Percentiles rank a stretch among this genome's conserved stretches.
Evolutionary conservation across 2,329 filamentous ascomycete species (phyloP).

Genomic region (Paracoccidioides lutzii): DNA sequence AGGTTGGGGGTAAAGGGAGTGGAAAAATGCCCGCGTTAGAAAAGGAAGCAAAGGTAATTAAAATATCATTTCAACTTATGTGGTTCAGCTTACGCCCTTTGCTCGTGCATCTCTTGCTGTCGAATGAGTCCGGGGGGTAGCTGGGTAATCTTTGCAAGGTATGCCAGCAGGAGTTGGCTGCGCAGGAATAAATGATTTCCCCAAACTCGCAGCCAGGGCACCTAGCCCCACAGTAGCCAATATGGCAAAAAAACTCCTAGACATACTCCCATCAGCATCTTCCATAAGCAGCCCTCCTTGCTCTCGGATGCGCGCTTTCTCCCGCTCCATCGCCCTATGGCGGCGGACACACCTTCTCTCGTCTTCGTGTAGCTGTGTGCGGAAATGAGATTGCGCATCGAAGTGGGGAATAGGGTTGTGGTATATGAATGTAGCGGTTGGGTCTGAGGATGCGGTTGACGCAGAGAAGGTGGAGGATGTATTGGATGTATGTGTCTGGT

Average conservation of each 20-base stretch:
- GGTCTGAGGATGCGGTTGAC: slow-evolving; percentile 14
- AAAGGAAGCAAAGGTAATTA: no score
- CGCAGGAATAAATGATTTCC: slow-evolving; percentile 5
- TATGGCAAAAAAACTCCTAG: slow-evolving; percentile 27
- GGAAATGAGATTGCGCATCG: slow-evolving; percentile 57
- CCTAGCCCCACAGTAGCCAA: slow-evolving; percentile 26
- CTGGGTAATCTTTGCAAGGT: no score
- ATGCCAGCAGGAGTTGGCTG: neutral
- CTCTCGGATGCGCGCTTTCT: slow-evolving; percentile 19
- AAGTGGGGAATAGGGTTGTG: slow-evolving; percentile 59
- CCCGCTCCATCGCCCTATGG: slow-evolving; percentile 22
- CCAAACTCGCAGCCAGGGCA: slow-evolving; percentile 18
- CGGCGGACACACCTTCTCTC: slow-evolving; percentile 35
- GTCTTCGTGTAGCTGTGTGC: slow-evolving; percentile 57
- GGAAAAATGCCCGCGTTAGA: no score
- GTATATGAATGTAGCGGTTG: slow-evolving; percentile 24
- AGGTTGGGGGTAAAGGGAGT: no score
- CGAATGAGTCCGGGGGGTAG: neutral
- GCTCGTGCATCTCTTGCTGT: neutral
- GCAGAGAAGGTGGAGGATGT: slow-evolving; percentile 8
- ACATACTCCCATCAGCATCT: slow-evolving; percentile 26
- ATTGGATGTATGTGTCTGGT: neutral
- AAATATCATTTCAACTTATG: no score
- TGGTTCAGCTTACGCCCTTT: neutral
- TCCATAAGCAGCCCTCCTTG: slow-evolving; percentile 34